Conservation (phyloP, 108 stramenopile genomes). For the Cyclotella atomus region DNA sequence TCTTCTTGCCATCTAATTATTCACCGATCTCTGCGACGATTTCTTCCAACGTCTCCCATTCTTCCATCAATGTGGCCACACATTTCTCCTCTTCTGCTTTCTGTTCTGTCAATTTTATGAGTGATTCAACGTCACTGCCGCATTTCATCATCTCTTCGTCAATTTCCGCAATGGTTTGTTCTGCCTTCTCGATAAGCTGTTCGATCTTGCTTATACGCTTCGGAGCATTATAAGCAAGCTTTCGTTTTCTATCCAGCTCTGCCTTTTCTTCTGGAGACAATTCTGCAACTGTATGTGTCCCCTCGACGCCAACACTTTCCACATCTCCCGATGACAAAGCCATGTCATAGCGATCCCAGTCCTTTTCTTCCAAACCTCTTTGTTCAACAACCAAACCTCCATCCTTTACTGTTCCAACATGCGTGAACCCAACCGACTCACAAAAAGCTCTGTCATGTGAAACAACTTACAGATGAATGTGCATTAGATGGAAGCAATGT, state of each 20-base stretch:
- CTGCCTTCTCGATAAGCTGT: constrained; percentile 67
- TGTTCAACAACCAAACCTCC: constrained; percentile 76
- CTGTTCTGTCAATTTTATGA: constrained; percentile 65
- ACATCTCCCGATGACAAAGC: constrained; percentile 22
- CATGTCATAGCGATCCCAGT: constrained; percentile 78
- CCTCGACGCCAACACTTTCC: constrained; percentile 4
- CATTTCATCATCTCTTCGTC: constrained; percentile 82
- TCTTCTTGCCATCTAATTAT: not conserved
- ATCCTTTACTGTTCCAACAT: constrained; percentile 85
- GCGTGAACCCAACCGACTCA: constrained; percentile 85
- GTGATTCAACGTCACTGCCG: constrained; percentile 76
- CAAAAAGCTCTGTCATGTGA: constrained; percentile 93
- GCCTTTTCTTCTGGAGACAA: constrained; percentile 47
- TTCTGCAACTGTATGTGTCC: constrained; percentile 1
- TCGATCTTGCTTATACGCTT: constrained; percentile 77
- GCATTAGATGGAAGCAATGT: too few species aligned
- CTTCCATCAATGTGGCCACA: constrained; percentile 70
- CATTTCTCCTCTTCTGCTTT: constrained; percentile 57
- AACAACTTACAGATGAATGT: too few species aligned
- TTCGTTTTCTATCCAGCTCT: constrained; percentile 60
- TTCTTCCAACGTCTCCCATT: constrained; percentile 84
- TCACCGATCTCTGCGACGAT: constrained; percentile 57
- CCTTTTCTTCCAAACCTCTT: constrained; percentile 66
- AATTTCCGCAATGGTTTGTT: constrained; percentile 64
- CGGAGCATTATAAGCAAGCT: constrained; percentile 84